Base-by-base conservation (phyloP, 768 basidiomycete genomes). In the Termitomyces sp. region DNA sequence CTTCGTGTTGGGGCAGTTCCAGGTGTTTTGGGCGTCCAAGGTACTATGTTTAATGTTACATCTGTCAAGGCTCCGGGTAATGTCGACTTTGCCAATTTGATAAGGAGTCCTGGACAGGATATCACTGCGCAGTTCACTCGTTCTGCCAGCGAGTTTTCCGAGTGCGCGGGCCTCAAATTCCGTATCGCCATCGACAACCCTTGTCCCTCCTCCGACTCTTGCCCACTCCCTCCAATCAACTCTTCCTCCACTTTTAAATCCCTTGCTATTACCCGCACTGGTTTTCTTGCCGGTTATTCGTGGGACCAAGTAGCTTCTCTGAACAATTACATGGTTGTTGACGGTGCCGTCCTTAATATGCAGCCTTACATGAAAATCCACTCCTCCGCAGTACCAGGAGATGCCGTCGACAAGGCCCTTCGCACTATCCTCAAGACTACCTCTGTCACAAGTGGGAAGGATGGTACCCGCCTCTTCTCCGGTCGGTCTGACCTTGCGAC, bases 301-400 rank as follows among this genome's bases (percentile, higher is more conserved):
- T 99, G 97, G 97, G 76, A 80, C 46, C 92, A 98, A 66, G 87
- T 98, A 24, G 78, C 87, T 1, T 66, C 61, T n/a, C 73, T 90
- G 19, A 58, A 74, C 37, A 82, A 87, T 64, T 95, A 88, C 73
- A 72, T 98, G 62, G 95, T 98, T 34, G 69, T 98, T 53, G 94
- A 98, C 62, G 97, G 97, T 32, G 82, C 86, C 38, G 97, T 99
- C 45, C 84, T 98, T 67, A 97, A 99, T 71, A 81, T 99, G 74
- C 78, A 78, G 51, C 87, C 93, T 6, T 99, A 99, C 75, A 75
- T 97, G 52, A 68, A 72, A 22, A 78, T 85, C 19, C 89, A 97
- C 62, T 83, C 85, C 21, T 79, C 62, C 28, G 65, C 89, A 11
- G 77, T 95, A 50, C 64, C 83, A 7, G 75, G 77, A 51, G 97